Percentiles rank a stretch among this genome's conserved stretches.
These are phyloP conservation scores for Handroanthus guayacan DNA, from an alignment of 257 asterid species.

Conservation along the genomic window DNA sequence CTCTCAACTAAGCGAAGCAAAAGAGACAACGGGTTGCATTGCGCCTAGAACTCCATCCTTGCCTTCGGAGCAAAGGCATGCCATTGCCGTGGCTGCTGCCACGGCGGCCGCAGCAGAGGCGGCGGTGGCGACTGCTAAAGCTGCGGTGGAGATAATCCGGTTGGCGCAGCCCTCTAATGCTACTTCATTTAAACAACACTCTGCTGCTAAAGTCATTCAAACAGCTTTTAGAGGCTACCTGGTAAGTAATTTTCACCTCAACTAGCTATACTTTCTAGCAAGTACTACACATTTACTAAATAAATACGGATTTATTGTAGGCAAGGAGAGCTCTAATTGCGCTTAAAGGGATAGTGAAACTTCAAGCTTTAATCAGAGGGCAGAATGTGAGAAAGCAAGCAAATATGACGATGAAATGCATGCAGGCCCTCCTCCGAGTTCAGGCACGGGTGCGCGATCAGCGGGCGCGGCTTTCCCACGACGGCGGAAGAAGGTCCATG, in stretches of 20 bases:
- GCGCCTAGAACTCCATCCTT: slow-evolving; percentile 33
- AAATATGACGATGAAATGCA: slow-evolving; percentile 82
- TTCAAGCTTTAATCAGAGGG: slow-evolving; percentile 92
- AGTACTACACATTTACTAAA: background rate
- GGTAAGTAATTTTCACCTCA: slow-evolving; percentile 42
- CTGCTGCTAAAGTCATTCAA: slow-evolving; percentile 80
- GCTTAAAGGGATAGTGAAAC: slow-evolving; percentile 86
- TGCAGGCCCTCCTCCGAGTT: slow-evolving; percentile 91
- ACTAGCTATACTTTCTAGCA: background rate
- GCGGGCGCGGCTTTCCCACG: slow-evolving; percentile 80
- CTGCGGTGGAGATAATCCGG: slow-evolving; percentile 81
- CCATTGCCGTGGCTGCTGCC: slow-evolving; percentile 80
- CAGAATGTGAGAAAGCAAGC: slow-evolving; percentile 93
- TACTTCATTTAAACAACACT: slow-evolving; percentile 45
- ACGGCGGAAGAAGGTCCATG: slow-evolving; percentile 78
- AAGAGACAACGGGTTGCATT: slow-evolving; percentile 20
- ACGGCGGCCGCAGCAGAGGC: slow-evolving; percentile 84
- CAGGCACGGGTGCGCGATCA: slow-evolving; percentile 91
- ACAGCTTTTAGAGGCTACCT: slow-evolving; percentile 84
- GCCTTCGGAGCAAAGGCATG: slow-evolving; percentile 67
- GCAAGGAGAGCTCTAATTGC: slow-evolving; percentile 91
- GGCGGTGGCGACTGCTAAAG: slow-evolving; percentile 76
- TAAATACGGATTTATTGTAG: slow-evolving; percentile 39
- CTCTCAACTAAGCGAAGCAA: slow-evolving; percentile 39
- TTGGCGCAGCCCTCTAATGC: slow-evolving; percentile 51